A percentile compares a stretch with the other conserved stretches of the same genome.
These are phyloP conservation scores for Phytophthora fragariaefolia DNA, from an alignment of 352 stramenopile genomes.

Conservation along the genomic window DNA sequence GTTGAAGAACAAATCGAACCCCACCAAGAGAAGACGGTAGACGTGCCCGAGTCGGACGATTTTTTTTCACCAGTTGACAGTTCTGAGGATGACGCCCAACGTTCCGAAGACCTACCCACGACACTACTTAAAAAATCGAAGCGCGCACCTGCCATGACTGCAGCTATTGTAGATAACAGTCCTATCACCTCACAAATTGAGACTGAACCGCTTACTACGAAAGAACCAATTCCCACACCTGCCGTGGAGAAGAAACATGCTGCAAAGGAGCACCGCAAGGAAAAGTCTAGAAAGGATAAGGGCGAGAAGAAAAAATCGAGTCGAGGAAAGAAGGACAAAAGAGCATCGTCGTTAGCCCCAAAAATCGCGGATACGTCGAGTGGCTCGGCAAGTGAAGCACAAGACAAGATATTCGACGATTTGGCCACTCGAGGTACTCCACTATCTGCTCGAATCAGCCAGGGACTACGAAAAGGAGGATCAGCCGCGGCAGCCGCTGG, in stretches of 20 bases:
- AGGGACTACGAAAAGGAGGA: constrained; percentile 16
- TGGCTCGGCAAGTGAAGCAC: constrained; percentile 16
- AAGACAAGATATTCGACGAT: constrained; percentile 27
- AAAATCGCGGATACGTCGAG: constrained; percentile 24
- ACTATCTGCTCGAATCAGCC: constrained; percentile 20
- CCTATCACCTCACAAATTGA: neutral
- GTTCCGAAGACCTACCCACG: constrained; percentile 4
- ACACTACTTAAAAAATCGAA: constrained; percentile 15
- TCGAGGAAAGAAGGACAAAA: constrained; percentile 70
- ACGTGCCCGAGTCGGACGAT: constrained; percentile 15
- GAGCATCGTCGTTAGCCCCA: constrained; percentile 12
- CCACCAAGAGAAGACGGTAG: neutral
- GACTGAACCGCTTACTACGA: neutral
- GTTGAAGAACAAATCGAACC: constrained; percentile 3
- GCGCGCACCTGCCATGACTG: constrained; percentile 15
- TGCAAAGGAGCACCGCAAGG: constrained; percentile 54
- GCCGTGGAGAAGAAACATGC: constrained; percentile 41
- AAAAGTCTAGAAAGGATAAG: constrained; percentile 70
- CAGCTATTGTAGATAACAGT: constrained; percentile 5
- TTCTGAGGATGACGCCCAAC: constrained; percentile 31
- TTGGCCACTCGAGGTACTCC: constrained; percentile 18
- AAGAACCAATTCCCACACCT: constrained; percentile 2
- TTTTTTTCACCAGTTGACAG: constrained; percentile 21
- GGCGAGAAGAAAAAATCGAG: constrained; percentile 55
- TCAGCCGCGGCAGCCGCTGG: constrained; percentile 19